phyloP scores from a whole-genome alignment of 2,329 filamentous ascomycete genomes.

The Xylogone sp. region DNA sequence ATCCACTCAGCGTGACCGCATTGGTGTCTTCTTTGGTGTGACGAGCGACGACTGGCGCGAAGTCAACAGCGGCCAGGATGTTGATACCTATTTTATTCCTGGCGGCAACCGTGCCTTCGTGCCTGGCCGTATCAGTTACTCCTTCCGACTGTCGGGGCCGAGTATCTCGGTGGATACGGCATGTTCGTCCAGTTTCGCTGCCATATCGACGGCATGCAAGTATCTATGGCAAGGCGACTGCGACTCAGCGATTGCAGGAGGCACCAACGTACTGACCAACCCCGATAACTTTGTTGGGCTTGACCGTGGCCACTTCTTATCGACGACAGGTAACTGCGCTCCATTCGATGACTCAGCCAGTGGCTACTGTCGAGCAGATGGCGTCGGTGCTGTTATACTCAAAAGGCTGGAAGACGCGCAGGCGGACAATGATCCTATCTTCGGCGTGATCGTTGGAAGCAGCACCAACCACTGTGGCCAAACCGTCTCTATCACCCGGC shows the following conservation, averaged over 20 bases:
- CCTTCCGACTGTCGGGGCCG: constrained; percentile 37
- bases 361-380: constrained; percentile 48
- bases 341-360: constrained; percentile 41
- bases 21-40: constrained; percentile 19
- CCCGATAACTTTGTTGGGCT: constrained; percentile 10
- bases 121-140: constrained; percentile 31
- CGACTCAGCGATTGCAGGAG: constrained; percentile 11
- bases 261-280: constrained; percentile 11
- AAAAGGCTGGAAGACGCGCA: constrained; percentile 43
- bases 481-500: constrained; percentile 76
- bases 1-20: constrained; percentile 34
- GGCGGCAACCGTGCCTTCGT: constrained; percentile 23
- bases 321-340: constrained; percentile 38
- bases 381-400: constrained; percentile 39
- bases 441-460: constrained; percentile 58
- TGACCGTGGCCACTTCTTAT: constrained; percentile 10
- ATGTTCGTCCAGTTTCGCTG: constrained; percentile 29
- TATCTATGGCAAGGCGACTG: constrained; percentile 9
- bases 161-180: constrained; percentile 31
- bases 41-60: constrained; percentile 22
- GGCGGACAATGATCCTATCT: constrained; percentile 42
- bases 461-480: constrained; percentile 78
- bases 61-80: constrained; percentile 18
- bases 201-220: constrained; percentile 10
- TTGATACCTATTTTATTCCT: constrained; percentile 21